phyloP scores from a whole-genome alignment of 2,329 filamentous ascomycete genomes.

The Pyricularia pennisetigena region DNA sequence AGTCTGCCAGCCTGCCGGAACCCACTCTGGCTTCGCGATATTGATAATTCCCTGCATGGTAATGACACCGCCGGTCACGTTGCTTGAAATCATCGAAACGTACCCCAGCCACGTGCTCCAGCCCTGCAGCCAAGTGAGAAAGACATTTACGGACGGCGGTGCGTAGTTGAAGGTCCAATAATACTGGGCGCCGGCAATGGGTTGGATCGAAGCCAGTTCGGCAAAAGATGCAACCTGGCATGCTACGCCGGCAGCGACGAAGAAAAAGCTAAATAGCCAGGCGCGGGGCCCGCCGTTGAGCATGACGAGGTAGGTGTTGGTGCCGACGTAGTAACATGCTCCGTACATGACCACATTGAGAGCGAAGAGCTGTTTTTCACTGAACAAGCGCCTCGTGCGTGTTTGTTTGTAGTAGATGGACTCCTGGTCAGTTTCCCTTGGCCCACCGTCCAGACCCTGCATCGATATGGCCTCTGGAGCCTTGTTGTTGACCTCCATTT shows the following conservation, averaged over 20 bases:
- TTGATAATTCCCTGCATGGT: conserved; percentile 16
- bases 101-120: conserved; percentile 32
- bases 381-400: conserved; percentile 8
- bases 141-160: background rate
- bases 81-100: conserved; percentile 22
- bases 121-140: conserved; percentile 14
- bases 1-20: conserved; percentile 21
- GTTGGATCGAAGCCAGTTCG: conserved; percentile 28
- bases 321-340: background rate
- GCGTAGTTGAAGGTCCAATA: conserved; percentile 24
- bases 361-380: conserved; percentile 9
- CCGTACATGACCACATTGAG: conserved; percentile 8
- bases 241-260: conserved; percentile 19
- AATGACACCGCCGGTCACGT: conserved; percentile 22
- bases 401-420: conserved; percentile 7
- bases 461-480: background rate
- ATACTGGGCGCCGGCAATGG: conserved; percentile 30
- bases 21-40: conserved; percentile 7
- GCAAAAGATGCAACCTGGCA: conserved; percentile 23
- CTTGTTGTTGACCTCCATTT: background rate
- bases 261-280: conserved; percentile 20
- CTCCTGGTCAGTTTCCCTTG: background rate
- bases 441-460: background rate
- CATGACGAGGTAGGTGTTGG: conserved; percentile 14
- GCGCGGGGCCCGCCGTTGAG: conserved; percentile 22